Conservation (phyloP, 2,329 filamentous ascomycete species). For the Hypomyces perniciosus region DNA sequence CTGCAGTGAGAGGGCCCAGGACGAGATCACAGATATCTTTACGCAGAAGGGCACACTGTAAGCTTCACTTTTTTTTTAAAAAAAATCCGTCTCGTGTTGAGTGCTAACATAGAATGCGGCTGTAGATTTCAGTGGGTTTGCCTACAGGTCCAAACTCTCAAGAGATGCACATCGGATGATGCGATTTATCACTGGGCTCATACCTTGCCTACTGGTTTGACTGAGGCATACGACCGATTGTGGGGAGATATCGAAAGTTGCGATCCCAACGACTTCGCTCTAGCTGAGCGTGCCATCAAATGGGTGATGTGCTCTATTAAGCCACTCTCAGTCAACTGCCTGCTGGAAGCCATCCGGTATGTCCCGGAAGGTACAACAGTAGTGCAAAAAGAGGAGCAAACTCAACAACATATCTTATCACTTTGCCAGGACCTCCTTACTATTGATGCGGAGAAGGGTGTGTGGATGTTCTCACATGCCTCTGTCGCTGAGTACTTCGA, state of each 20-base stretch:
- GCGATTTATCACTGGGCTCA: constrained; percentile 12
- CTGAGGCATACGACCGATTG: constrained; percentile 13
- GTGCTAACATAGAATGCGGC: neutral
- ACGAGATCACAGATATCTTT: neutral
- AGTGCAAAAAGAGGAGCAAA: neutral
- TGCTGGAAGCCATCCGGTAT: neutral
- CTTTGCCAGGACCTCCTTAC: constrained; percentile 8
- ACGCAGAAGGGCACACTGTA: neutral
- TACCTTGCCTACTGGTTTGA: constrained; percentile 8
- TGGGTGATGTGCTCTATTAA: neutral
- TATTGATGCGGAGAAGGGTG: neutral
- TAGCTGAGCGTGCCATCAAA: constrained; percentile 4
- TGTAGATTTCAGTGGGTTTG: constrained; percentile 18
- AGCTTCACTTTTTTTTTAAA: neutral
- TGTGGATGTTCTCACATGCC: constrained; percentile 7
- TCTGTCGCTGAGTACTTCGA: constrained; percentile 11
- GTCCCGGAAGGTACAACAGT: neutral
- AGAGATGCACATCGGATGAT: neutral
- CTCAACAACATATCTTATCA: neutral
- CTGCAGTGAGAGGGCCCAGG: neutral
- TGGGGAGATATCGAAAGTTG: neutral
- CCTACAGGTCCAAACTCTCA: constrained; percentile 13
- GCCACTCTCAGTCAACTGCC: neutral
- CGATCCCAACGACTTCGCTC: neutral
- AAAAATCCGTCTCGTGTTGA: neutral